These are phyloP conservation scores for Primulina eburnea DNA, from an alignment of 257 asterid genomes.

Conservation along the genomic window DNA sequence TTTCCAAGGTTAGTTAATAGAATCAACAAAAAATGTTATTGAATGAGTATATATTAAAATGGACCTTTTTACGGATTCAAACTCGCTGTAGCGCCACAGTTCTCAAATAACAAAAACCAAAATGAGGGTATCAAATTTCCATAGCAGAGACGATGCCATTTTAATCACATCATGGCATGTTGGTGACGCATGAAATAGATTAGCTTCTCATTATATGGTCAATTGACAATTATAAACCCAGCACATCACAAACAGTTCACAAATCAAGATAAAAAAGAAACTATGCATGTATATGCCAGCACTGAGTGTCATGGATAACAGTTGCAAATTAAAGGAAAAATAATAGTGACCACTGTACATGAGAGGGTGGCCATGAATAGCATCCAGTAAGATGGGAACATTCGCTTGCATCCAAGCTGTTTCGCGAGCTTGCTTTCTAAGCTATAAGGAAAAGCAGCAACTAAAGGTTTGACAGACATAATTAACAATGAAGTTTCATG, in stretches of 20 bases:
- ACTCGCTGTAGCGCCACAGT: no score
- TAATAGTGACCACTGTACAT: background rate
- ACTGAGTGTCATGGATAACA: background rate
- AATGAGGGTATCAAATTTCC: background rate
- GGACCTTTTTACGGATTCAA: no score
- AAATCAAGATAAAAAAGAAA: background rate
- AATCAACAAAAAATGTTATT: no score
- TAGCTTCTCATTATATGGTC: background rate
- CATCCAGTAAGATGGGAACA: background rate
- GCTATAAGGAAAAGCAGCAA: constrained; percentile 13
- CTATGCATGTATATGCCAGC: background rate
- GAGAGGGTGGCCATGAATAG: constrained; percentile 7
- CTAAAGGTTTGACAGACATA: constrained; percentile 15
- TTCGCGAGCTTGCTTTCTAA: constrained; percentile 15
- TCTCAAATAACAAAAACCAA: no score
- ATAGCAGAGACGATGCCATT: background rate
- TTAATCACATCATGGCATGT: background rate
- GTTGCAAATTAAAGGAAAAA: background rate
- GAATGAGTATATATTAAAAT: no score
- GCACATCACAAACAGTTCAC: background rate
- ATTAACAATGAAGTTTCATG: constrained; percentile 27
- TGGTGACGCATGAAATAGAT: background rate
- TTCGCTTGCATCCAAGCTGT: constrained; percentile 21
- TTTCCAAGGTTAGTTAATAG: no score
- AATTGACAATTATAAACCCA: no score